Conservation (phyloP, 108 stramenopile species). For the Skeletonema menzelii region DNA sequence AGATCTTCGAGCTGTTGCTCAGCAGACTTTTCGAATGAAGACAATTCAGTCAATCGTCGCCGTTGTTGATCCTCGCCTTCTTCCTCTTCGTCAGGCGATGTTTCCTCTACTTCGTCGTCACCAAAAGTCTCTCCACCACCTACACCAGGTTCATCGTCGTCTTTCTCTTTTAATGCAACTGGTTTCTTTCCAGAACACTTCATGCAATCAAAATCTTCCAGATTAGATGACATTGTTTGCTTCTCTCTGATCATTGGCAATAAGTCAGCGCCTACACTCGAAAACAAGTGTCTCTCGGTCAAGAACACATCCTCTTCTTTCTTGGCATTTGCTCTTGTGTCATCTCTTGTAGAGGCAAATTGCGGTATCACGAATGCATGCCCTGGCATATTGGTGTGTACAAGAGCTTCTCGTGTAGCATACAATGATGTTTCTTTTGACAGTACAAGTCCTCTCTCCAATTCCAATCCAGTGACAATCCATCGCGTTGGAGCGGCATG, state of each 20-base stretch:
- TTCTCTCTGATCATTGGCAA: constrained; percentile 40
- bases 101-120: constrained; percentile 16
- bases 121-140: constrained; percentile 8
- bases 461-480: constrained; percentile 75
- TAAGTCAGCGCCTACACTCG: constrained; percentile 31
- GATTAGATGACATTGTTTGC: constrained; percentile 34
- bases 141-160: constrained; percentile 3
- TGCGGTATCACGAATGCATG: constrained; percentile 73
- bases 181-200: constrained; percentile 14
- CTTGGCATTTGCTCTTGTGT: constrained; percentile 25
- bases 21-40: constrained; percentile 18
- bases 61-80: constrained; percentile 5
- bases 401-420: constrained; percentile 53
- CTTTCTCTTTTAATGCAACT: not conserved
- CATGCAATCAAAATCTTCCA: constrained; percentile 39
- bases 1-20: constrained; percentile 51
- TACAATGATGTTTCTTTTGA: constrained; percentile 66
- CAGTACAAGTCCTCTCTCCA: constrained; percentile 76
- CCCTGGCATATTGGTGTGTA: constrained; percentile 50
- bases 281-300: constrained; percentile 21
- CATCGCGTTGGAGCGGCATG: constrained; percentile 81
- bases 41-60: constrained; percentile 15
- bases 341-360: constrained; percentile 59
- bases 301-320: constrained; percentile 17
- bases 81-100: constrained; percentile 4